Percentiles rank a stretch among this genome's conserved stretches.
Evolutionary conservation across 345 rosid genomes (phyloP).

Genomic region (Tarenaya hassleriana): DNA sequence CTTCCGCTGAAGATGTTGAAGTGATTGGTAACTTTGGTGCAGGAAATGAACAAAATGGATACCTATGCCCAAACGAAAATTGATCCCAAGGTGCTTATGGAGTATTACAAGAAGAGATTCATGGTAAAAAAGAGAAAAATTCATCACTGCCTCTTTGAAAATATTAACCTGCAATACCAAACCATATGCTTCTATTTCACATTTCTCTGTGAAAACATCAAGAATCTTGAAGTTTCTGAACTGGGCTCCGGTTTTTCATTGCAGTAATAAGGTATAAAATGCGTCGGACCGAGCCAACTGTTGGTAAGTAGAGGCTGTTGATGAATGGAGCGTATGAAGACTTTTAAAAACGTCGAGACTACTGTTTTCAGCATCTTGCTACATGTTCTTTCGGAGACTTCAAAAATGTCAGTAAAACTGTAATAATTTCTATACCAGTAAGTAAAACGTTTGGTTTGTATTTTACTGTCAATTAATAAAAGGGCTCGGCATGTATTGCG

Average conservation of each 20-base stretch:
- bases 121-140: too few species aligned
- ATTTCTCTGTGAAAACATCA: too few species aligned
- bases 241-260: background rate
- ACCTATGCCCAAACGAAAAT: conserved; percentile 61
- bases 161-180: too few species aligned
- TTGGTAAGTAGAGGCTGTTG: background rate
- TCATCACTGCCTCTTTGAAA: background rate
- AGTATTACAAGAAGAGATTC: conserved; percentile 40
- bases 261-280: conserved; percentile 20
- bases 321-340: too few species aligned
- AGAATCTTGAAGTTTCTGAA: too few species aligned
- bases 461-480: conserved; percentile 3
- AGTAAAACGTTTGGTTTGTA: conserved; percentile 8
- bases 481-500: too few species aligned
- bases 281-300: background rate
- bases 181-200: too few species aligned
- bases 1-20: background rate
- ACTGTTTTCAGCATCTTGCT: too few species aligned
- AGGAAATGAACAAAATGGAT: conserved; percentile 68
- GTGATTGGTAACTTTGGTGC: conserved; percentile 12
- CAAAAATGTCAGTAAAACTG: too few species aligned
- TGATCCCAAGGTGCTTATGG: conserved; percentile 44
- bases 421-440: too few species aligned
- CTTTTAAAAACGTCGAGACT: too few species aligned
- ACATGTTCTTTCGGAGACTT: too few species aligned